Conservation (phyloP, 1,139 yeast species). For the Zygosaccharomyces pseudobailii region DNA sequence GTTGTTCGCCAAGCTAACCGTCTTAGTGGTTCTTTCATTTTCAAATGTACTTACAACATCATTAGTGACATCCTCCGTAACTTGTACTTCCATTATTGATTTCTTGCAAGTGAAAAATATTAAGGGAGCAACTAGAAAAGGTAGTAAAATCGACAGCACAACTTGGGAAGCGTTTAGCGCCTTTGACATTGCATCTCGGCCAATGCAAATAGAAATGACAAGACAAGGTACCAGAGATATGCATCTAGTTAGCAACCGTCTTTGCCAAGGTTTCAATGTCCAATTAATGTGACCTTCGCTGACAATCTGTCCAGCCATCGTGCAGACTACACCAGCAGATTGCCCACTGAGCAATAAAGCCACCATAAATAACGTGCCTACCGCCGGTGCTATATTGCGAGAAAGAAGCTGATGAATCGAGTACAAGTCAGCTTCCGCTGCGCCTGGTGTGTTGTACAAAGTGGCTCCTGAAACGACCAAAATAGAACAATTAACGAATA, state of each 20-base stretch:
- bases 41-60: conserved; percentile 12
- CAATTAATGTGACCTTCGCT: conserved; percentile 79
- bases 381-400: conserved; percentile 57
- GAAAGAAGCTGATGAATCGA: conserved; percentile 60
- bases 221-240: conserved; percentile 73
- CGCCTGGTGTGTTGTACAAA: conserved; percentile 58
- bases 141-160: conserved; percentile 63
- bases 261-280: conserved; percentile 71
- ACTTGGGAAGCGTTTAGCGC: conserved; percentile 77
- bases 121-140: conserved; percentile 72
- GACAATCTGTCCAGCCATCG: conserved; percentile 83
- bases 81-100: conserved; percentile 54
- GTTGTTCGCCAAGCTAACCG: conserved; percentile 52
- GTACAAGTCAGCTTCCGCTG: conserved; percentile 68
- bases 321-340: conserved; percentile 81
- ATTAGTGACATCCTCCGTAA: conserved; percentile 25
- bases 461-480: conserved; percentile 73
- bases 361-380: conserved; percentile 72
- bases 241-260: conserved; percentile 65
- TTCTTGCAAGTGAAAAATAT: conserved; percentile 67
- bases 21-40: conserved; percentile 24
- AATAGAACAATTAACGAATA: conserved; percentile 76
- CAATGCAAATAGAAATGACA: conserved; percentile 49
- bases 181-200: conserved; percentile 55
- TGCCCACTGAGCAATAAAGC: conserved; percentile 75